phyloP scores from a whole-genome alignment of 192 early-diverging fungal species.

The Paraglomus occultum region DNA sequence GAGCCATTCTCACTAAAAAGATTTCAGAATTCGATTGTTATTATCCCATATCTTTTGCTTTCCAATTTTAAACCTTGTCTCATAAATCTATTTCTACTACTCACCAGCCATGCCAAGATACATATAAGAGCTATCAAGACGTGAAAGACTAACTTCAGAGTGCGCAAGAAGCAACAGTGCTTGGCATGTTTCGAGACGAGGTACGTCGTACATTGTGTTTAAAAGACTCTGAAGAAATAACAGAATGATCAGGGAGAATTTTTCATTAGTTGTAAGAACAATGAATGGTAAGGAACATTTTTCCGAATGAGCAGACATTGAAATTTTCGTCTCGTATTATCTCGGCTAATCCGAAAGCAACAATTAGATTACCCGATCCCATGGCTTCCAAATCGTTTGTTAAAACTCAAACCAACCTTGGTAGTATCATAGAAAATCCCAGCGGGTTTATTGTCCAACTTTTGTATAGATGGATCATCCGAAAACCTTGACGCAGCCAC shows the following conservation, averaged over 20 bases:
- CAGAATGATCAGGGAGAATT: not conserved
- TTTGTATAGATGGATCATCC: slow-evolving; percentile 29
- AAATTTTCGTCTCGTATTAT: no score
- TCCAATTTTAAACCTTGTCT: not conserved
- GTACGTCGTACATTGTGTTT: slow-evolving; percentile 12
- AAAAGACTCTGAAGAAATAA: slow-evolving; percentile 15
- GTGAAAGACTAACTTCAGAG: not conserved
- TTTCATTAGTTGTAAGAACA: no score
- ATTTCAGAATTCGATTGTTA: not conserved
- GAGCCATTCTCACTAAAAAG: slow-evolving; percentile 25
- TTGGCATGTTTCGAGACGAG: slow-evolving; percentile 25
- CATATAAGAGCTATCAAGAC: slow-evolving; percentile 15
- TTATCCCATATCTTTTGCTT: not conserved
- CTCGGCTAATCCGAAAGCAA: no score
- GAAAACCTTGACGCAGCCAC: slow-evolving; percentile 20
- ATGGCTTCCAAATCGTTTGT: no score
- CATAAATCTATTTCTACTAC: not conserved
- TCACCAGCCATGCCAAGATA: slow-evolving; percentile 30
- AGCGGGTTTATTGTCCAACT: slow-evolving; percentile 18
- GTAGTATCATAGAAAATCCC: slow-evolving; percentile 25
- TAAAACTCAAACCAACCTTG: slow-evolving; percentile 6
- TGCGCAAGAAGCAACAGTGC: slow-evolving; percentile 24
- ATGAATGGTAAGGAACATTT: no score
- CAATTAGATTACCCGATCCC: no score
- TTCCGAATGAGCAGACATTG: no score